Conservation (phyloP, 495 filamentous ascomycete species). For the Umbilicaria muhlenbergii region DNA sequence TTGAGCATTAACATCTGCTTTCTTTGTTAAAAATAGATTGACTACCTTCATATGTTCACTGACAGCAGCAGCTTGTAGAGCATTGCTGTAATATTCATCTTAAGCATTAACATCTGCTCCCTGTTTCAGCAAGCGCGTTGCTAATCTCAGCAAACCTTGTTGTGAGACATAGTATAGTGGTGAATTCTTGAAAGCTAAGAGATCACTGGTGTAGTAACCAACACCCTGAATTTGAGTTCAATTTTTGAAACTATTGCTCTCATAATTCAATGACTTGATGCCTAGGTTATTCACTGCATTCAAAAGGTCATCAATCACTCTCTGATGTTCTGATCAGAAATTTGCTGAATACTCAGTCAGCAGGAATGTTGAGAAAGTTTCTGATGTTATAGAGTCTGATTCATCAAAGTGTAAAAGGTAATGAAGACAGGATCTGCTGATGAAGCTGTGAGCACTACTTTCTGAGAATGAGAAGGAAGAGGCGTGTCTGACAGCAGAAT, state of each 20-base stretch:
- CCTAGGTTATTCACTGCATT: too few species aligned
- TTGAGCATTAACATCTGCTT: too few species aligned
- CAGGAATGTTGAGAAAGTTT: constrained; percentile 10
- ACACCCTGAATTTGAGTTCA: neutral
- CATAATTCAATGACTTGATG: neutral
- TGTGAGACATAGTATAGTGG: constrained; percentile 10
- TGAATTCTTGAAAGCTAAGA: neutral
- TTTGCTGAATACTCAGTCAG: constrained; percentile 10
- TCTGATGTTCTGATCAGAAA: constrained; percentile 10
- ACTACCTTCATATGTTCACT: too few species aligned
- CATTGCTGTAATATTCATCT: too few species aligned
- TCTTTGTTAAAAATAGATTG: too few species aligned
- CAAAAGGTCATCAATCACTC: too few species aligned
- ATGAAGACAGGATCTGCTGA: constrained; percentile 13
- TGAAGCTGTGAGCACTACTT: constrained; percentile 9
- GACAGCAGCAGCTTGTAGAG: too few species aligned
- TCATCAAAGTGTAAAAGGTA: constrained; percentile 15
- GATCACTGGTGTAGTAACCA: too few species aligned
- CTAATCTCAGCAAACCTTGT: constrained; percentile 3
- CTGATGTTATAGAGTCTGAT: neutral
- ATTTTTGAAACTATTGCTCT: neutral
- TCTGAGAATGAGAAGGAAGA: constrained; percentile 3
- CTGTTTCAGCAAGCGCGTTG: constrained; percentile 7
- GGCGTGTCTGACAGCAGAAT: neutral
- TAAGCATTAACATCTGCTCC: constrained; percentile 14